Base-by-base conservation (phyloP, 805 yeast genomes). In the Candida mattraensis region DNA sequence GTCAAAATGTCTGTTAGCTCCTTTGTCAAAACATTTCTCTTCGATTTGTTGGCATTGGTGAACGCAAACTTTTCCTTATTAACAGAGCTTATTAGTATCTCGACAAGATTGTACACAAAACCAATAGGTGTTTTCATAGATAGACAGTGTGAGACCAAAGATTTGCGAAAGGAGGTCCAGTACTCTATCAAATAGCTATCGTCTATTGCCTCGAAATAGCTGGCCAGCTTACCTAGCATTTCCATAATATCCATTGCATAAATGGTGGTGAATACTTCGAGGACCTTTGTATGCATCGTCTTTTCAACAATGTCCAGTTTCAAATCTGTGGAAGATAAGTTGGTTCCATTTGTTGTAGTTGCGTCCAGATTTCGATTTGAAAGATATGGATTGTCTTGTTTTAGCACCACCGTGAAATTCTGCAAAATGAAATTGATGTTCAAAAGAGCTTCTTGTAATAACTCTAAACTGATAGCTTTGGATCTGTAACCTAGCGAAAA, bases 201-300 rank as follows among this genome's bases (percentile, higher is more conserved):
- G 50, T 39, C 53, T 33, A 18, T 61, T 5, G 45, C 35, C 19
- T 49, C 45, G 28, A 44, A 33, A 37, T 47, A 48, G 7, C 51
- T 31, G 13, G 58, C 34, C 19, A 61, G 35, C 31, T 49, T 53
- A 10, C 66, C 49, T 12, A 77, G 54, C 0, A 64, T 60, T 46
- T 81, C 87, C 14, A 82, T 45, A 3, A 78, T 59, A 49, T 83
- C 88, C 56, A 76, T 65, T 2, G 76, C 60, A 51, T 70, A 74
- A 0, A 72, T 54, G 5, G 80, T 58, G 0, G 68, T 64, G 40
- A 79, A 65, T 18, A 71, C 70, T 37, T 80, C 78, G 2, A 81
- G 52, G 3, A 74, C 53, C 39, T 69, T 70, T 14, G 53, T 55
- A 42, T 70, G 81, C 36, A 70, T 64, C 5, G 70, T 67, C 30